phyloP scores from a whole-genome alignment of 345 rosid species.

The Kernera saxatilis region DNA sequence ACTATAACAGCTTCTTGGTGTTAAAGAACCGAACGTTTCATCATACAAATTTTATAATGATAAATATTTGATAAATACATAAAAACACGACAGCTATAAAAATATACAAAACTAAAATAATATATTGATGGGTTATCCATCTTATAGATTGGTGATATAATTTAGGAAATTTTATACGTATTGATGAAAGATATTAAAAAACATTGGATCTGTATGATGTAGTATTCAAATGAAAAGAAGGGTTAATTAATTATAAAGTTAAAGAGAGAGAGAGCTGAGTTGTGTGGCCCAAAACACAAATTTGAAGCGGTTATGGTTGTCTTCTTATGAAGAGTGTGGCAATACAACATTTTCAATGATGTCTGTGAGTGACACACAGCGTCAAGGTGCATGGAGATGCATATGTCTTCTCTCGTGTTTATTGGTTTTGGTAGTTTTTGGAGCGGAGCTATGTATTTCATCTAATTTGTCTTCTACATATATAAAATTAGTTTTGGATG shows the following conservation, averaged over 20 bases:
- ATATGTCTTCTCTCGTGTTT: conserved; percentile 15
- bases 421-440: neutral
- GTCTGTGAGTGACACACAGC: conserved; percentile 9
- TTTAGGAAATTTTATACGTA: neutral
- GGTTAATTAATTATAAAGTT: neutral
- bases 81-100: too few species aligned
- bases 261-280: neutral
- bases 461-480: neutral
- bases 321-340: conserved; percentile 13
- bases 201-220: neutral
- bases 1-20: neutral
- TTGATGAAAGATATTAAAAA: neutral
- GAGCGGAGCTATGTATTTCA: neutral
- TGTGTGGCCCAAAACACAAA: neutral
- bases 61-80: too few species aligned
- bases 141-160: neutral
- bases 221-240: neutral
- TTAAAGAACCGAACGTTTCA: neutral
- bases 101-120: too few species aligned
- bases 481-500: neutral
- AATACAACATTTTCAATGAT: conserved; percentile 4
- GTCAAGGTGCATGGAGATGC: conserved; percentile 18
- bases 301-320: conserved; percentile 16
- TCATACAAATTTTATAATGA: too few species aligned
- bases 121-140: too few species aligned